Percentiles rank a stretch among this genome's conserved stretches.
phyloP scores from a whole-genome alignment of 208 protist genomes.

The Wallacemonas sp. region DNA sequence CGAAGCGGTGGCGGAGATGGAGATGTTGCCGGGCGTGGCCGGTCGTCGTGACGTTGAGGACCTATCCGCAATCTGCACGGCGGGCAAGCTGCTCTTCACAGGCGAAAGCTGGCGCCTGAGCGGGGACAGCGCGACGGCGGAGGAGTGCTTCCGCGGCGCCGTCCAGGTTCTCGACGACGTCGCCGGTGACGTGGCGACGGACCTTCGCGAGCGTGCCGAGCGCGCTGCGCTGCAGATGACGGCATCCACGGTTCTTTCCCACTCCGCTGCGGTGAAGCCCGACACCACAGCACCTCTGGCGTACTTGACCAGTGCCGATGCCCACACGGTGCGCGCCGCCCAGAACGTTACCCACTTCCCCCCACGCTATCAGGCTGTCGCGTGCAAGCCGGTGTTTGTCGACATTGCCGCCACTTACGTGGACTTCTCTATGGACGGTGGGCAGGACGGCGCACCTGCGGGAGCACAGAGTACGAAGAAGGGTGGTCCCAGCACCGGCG shows the following conservation, averaged over 20 bases:
- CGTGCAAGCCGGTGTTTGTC: slow-evolving; percentile 84
- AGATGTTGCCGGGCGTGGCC: slow-evolving; percentile 73
- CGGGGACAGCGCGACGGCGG: slow-evolving; percentile 15
- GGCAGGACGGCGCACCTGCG: background rate
- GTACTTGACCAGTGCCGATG: slow-evolving; percentile 42
- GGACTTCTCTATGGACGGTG: slow-evolving; percentile 44
- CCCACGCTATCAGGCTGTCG: slow-evolving; percentile 73
- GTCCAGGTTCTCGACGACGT: slow-evolving; percentile 27
- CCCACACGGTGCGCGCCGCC: slow-evolving; percentile 39
- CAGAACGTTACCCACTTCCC: slow-evolving; percentile 70
- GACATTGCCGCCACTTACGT: slow-evolving; percentile 82
- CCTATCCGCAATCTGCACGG: slow-evolving; percentile 39
- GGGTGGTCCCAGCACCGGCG: background rate
- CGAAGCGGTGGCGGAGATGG: slow-evolving; percentile 68
- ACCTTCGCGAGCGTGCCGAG: slow-evolving; percentile 40
- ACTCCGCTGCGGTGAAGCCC: background rate
- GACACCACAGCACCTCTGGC: background rate
- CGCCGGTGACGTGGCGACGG: slow-evolving; percentile 13
- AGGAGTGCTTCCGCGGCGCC: slow-evolving; percentile 51
- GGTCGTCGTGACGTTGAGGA: slow-evolving; percentile 57
- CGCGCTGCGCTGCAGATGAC: slow-evolving; percentile 34
- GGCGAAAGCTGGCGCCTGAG: slow-evolving; percentile 72
- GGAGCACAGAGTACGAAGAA: background rate
- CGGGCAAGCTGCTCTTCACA: slow-evolving; percentile 63
- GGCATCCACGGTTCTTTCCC: slow-evolving; percentile 31